These are phyloP conservation scores for Harringtonia lauricola DNA, from an alignment of 2,329 filamentous ascomycete species.

Conservation along the genomic window DNA sequence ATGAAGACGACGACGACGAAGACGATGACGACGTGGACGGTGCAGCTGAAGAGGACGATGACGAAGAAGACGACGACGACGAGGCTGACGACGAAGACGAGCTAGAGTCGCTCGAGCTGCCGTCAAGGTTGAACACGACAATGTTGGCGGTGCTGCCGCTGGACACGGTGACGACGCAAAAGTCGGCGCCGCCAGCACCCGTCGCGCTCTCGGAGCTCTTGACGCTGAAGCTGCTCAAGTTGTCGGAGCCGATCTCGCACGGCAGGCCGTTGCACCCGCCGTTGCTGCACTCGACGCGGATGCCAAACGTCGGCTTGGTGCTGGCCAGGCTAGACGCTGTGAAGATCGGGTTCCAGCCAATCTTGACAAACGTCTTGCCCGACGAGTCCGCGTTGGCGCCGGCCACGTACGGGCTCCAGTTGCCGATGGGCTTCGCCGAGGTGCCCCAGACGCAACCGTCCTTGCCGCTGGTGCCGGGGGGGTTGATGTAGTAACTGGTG, in stretches of 20 bases:
- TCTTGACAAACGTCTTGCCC: slow-evolving; percentile 62
- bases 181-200: slow-evolving; percentile 58
- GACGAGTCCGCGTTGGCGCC: slow-evolving; percentile 58
- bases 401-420: slow-evolving; percentile 69
- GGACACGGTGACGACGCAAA: slow-evolving; percentile 68
- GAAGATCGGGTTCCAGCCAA: slow-evolving; percentile 71
- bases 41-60: not conserved
- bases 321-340: slow-evolving; percentile 41
- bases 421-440: slow-evolving; percentile 50
- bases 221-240: slow-evolving; percentile 45
- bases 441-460: slow-evolving; percentile 65
- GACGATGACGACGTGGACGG: slow-evolving; percentile 7
- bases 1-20: slow-evolving; percentile 8
- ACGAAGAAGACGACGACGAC: slow-evolving; percentile 14
- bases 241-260: slow-evolving; percentile 56
- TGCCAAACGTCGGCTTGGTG: slow-evolving; percentile 51
- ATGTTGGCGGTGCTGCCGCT: slow-evolving; percentile 56
- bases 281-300: slow-evolving; percentile 59
- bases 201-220: slow-evolving; percentile 38
- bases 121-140: slow-evolving; percentile 44
- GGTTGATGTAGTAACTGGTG: slow-evolving; percentile 63
- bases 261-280: slow-evolving; percentile 62
- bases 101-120: slow-evolving; percentile 19
- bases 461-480: slow-evolving; percentile 48
- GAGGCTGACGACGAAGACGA: slow-evolving; percentile 15